Evolutionary conservation across 2,329 filamentous ascomycete genomes (phyloP), one percentile per base, ranked within the genome.

Genomic region (Fusarium pseudocircinatum): DNA sequence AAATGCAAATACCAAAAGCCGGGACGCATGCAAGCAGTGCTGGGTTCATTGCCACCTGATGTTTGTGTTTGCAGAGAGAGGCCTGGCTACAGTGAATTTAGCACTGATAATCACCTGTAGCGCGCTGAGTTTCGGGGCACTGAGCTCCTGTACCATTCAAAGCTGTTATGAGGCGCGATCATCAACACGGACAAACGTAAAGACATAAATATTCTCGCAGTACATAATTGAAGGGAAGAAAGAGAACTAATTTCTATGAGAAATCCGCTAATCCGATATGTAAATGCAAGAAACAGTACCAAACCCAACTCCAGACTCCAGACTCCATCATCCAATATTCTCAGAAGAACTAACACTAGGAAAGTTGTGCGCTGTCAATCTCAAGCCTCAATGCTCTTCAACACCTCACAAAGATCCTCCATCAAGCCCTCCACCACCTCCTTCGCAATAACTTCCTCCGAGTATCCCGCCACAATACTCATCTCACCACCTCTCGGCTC

Each of bases 221-320:
- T n/a, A 10, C 0, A 24, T n/a, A 5, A 20, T 20, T 24, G 0
- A 34, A 34, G 0, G 4, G 4, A 11, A 34, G 22, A 34, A 50
- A 15, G 1, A 13, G 9, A 11, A 1, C 10, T 2, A 13, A 1
- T 40, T 53, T 18, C 50, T 40, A 39, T 16, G 24, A 39, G 13
- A 18, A 0, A 3, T 6, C 6, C 2, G 4, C 7, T 9, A 39
- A 22, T 28, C 1, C 3, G 13, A 13, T 0, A 2, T 26, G 7
- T 4, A 8, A 37, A 36, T 13, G 18, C 15, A 47, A 37, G 20
- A 49, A 46, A 30, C 2, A 58, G 7, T 7, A n/a, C 5, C 15
- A 28, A 44, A 1, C 2, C 12, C 13, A 36, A 58, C 54, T 15
- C 53, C 39, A 7, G 11, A 34, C 53, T 14, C 53, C 53, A 13